Evolutionary conservation across 331 rosid genomes (phyloP).

Genomic region (Dryas integrifolia): DNA sequence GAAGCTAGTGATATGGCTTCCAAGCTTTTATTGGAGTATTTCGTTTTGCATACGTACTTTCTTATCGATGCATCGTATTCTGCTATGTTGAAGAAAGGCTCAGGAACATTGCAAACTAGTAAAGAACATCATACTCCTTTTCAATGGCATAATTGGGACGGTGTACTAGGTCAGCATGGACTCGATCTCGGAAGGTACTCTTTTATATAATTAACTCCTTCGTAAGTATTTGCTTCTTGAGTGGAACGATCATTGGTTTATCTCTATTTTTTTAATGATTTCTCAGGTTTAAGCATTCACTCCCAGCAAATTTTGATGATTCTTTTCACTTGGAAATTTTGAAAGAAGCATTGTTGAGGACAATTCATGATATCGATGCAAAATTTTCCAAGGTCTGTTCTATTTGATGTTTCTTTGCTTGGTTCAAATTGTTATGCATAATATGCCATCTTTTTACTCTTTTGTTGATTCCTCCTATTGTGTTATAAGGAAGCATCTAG

Average conservation of each 20-base stretch:
- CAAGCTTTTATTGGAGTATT: constrained; percentile 77
- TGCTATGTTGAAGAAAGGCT: constrained; percentile 42
- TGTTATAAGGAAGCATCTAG: constrained; percentile 73
- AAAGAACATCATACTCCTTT: constrained; percentile 36
- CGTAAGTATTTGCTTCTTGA: not conserved
- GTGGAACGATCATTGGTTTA: not conserved
- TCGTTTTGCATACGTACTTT: constrained; percentile 82
- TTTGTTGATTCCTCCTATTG: constrained; percentile 41
- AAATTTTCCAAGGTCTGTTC: constrained; percentile 74
- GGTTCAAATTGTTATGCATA: constrained; percentile 10
- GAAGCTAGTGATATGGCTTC: constrained; percentile 98
- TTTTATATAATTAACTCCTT: not conserved
- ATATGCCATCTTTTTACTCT: constrained; percentile 12
- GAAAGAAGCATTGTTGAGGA: constrained; percentile 91
- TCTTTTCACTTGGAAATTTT: constrained; percentile 77
- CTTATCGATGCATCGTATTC: constrained; percentile 82
- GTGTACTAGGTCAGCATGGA: constrained; percentile 42
- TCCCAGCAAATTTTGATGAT: constrained; percentile 52
- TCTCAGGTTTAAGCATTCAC: constrained; percentile 63
- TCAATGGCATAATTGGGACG: constrained; percentile 50
- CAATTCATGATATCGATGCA: constrained; percentile 76
- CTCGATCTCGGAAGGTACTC: constrained; percentile 56
- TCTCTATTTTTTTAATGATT: constrained; percentile 22
- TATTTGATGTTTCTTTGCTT: constrained; percentile 25
- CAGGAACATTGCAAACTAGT: constrained; percentile 39